These are phyloP conservation scores for Xylaria nigripes DNA, from an alignment of 495 filamentous ascomycete species.

Conservation along the genomic window DNA sequence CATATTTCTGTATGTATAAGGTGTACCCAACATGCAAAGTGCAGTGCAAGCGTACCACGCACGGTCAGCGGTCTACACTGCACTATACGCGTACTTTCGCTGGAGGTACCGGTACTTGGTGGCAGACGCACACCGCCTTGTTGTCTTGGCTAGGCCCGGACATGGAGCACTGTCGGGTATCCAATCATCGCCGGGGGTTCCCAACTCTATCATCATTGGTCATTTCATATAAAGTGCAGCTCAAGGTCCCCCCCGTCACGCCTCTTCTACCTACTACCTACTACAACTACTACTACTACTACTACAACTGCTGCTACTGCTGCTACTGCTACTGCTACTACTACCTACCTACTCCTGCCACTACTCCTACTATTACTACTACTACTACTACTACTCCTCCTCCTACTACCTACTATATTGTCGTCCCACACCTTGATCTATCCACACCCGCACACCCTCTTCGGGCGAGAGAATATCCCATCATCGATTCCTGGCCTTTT, in stretches of 20 bases:
- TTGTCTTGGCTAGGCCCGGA: constrained; percentile 37
- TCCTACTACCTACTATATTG: no score
- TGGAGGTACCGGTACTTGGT: constrained; percentile 16
- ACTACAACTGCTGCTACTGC: no score
- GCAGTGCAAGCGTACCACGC: neutral
- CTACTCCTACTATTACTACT: no score
- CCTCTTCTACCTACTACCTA: constrained; percentile 41
- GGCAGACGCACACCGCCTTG: constrained; percentile 15
- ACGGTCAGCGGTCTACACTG: constrained; percentile 11
- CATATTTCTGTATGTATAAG: neutral
- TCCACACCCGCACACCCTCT: constrained; percentile 28
- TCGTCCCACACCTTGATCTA: constrained; percentile 38
- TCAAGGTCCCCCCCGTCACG: constrained; percentile 22
- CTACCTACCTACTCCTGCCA: no score
- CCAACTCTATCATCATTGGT: constrained; percentile 34
- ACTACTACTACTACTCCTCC: no score
- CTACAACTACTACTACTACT: no score
- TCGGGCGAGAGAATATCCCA: constrained; percentile 16
- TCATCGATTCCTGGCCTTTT: constrained; percentile 11
- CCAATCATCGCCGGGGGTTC: constrained; percentile 21
- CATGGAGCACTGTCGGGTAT: constrained; percentile 39
- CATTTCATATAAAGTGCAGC: constrained; percentile 36
- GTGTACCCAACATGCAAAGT: neutral
- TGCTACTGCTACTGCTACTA: no score
- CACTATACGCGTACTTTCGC: no score